Base-by-base conservation (phyloP, 1,284 basidiomycete genomes). In the Cronartium ribicola region DNA sequence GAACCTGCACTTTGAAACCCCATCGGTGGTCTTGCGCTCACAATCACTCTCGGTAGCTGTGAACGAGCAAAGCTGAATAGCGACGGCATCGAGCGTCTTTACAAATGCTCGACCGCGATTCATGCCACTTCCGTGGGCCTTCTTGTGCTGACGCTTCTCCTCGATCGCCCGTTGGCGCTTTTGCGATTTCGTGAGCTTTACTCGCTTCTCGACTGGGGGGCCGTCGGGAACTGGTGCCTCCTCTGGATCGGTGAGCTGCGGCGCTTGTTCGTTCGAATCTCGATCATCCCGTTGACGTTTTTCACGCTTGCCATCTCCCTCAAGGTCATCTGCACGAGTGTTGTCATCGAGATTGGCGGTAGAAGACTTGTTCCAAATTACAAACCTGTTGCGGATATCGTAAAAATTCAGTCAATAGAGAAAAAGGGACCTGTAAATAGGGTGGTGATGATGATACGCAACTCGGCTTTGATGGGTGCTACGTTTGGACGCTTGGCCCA, bases 391-490 rank as follows among this genome's bases (percentile, higher is more conserved):
- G 79, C 76, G 36, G 79, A 75, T 29, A 57, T 4, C 29, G 20
- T 5, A 57, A 3, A 11, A 11, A 48, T 48, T 20, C 2, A 55
- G n/a, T 55, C 13, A n/a, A n/a, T 0, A 51, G 22, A 51, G 5
- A 14, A 20, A 55, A 55, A 55, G 29, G 29, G 51, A 20, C 29
- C 10, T 55, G 6, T 4, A n/a, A 55, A 13, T n/a, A 13, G 29
- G 29, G 29, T 29, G 29, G 29, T 29, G 29, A 29, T 55, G 3
- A 55, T 55, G 48, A 55, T 55, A 55, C 51, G 20, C 51, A 57
- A 92, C 91, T 90, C 88, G 78, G 85, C 78, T 81, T 90, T 92
- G 77, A 93, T 84, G 2, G 87, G 86, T 0, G 90, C 90, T 10
- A 78, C 73, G 4, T 76, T 76, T 4, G 71, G 22, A n/a, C 59